phyloP scores from a whole-genome alignment of 345 rosid genomes.

The Triadica sebifera region DNA sequence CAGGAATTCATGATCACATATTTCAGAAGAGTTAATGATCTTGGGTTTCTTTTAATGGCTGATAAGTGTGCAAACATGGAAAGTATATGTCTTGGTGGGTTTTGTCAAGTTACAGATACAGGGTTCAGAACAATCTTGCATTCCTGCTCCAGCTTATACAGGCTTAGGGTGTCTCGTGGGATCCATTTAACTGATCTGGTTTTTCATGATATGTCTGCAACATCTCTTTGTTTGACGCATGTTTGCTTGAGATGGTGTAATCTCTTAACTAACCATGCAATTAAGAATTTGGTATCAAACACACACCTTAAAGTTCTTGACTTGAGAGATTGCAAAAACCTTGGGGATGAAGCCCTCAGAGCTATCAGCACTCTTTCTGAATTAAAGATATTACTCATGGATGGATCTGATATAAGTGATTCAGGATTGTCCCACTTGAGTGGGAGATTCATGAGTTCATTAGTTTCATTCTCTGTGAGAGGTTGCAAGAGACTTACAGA shows the following conservation, averaged over 20 bases:
- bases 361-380: constrained; percentile 56
- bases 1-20: constrained; percentile 66
- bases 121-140: constrained; percentile 85
- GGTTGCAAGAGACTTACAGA: constrained; percentile 89
- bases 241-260: constrained; percentile 84
- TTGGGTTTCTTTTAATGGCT: constrained; percentile 87
- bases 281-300: constrained; percentile 58
- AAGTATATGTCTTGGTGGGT: constrained; percentile 84
- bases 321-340: constrained; percentile 69
- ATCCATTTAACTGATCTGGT: constrained; percentile 76
- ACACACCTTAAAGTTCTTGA: constrained; percentile 59
- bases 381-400: constrained; percentile 60
- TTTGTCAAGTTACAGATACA: constrained; percentile 82
- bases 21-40: constrained; percentile 84
- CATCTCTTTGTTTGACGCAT: constrained; percentile 67
- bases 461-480: constrained; percentile 69
- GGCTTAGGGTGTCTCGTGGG: constrained; percentile 73
- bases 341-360: constrained; percentile 68
- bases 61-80: constrained; percentile 76
- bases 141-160: constrained; percentile 71
- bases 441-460: constrained; percentile 50
- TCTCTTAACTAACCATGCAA: constrained; percentile 69
- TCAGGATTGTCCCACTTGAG: constrained; percentile 53
- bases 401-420: constrained; percentile 67
- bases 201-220: constrained; percentile 84